phyloP scores from a whole-genome alignment of 257 asterid genomes.

The Ballota nigra region DNA sequence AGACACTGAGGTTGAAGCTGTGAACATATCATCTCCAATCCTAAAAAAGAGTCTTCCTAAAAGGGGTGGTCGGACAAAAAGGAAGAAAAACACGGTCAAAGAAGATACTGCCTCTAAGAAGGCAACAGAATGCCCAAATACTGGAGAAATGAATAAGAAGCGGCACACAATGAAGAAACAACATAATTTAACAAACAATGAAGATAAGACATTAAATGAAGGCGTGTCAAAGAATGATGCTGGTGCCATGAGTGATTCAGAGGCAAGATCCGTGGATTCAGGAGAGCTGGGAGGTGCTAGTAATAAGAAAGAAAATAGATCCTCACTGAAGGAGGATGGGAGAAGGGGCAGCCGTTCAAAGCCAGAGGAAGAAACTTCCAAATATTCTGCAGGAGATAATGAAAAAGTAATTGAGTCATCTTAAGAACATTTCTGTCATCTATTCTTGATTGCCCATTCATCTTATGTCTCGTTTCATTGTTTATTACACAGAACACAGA shows the following conservation, averaged over 20 bases:
- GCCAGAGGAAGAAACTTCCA: slow-evolving; percentile 7
- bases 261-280: background rate
- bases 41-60: background rate
- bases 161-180: slow-evolving; percentile 10
- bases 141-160: background rate
- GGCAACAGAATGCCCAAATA: background rate
- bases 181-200: background rate
- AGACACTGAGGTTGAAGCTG: background rate
- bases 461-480: background rate
- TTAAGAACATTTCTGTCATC: background rate
- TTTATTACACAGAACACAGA: background rate
- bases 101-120: slow-evolving; percentile 6
- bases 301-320: background rate
- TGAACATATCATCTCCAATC: background rate
- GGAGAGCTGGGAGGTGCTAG: background rate
- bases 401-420: background rate
- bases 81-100: slow-evolving; percentile 4
- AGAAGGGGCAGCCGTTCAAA: background rate
- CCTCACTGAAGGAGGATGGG: background rate
- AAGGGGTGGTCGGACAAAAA: background rate
- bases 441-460: background rate
- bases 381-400: background rate
- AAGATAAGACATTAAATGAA: background rate
- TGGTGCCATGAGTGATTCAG: slow-evolving; percentile 2
- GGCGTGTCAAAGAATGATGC: slow-evolving; percentile 2